Conservation (phyloP, 306 rosid genomes). For the Macrotyloma uniflorum region DNA sequence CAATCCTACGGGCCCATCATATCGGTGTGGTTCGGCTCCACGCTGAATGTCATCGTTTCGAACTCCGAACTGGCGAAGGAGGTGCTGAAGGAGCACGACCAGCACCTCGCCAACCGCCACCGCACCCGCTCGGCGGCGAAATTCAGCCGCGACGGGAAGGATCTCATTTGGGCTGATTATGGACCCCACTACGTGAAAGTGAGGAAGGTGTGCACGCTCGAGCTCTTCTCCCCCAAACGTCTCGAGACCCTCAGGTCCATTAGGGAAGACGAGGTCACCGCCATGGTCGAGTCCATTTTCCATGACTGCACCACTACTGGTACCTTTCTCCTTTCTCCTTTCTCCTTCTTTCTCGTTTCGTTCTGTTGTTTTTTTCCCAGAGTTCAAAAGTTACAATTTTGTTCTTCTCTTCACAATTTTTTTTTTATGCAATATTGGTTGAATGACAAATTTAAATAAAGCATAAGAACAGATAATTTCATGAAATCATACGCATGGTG, state of each 20-base stretch:
- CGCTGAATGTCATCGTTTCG: slow-evolving; percentile 69
- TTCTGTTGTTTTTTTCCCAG: too few species aligned
- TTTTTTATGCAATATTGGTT: not conserved
- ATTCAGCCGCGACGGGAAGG: slow-evolving; percentile 81
- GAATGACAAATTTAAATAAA: not conserved
- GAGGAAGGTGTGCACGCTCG: slow-evolving; percentile 87
- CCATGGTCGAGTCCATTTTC: slow-evolving; percentile 88
- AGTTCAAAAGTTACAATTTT: too few species aligned
- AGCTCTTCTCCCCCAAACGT: slow-evolving; percentile 82
- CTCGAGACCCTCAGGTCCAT: slow-evolving; percentile 72
- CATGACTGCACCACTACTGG: slow-evolving; percentile 55
- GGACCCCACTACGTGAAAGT: slow-evolving; percentile 98
- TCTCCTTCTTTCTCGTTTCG: too few species aligned
- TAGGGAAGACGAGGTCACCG: slow-evolving; percentile 86
- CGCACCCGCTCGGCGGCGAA: slow-evolving; percentile 74
- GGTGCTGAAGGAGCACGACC: slow-evolving; percentile 80
- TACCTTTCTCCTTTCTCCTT: slow-evolving; percentile 3
- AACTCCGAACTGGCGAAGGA: slow-evolving; percentile 67
- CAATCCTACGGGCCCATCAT: slow-evolving; percentile 76
- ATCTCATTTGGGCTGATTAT: slow-evolving; percentile 92
- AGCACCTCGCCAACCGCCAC: slow-evolving; percentile 71
- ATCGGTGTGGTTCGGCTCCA: slow-evolving; percentile 90
- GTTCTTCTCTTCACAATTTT: not conserved
- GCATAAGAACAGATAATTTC: not conserved
- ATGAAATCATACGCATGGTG: not conserved